Percentiles rank a stretch among this genome's conserved stretches.
Conservation (phyloP, 345 rosid species). For the Eucalyptus marginata region DNA sequence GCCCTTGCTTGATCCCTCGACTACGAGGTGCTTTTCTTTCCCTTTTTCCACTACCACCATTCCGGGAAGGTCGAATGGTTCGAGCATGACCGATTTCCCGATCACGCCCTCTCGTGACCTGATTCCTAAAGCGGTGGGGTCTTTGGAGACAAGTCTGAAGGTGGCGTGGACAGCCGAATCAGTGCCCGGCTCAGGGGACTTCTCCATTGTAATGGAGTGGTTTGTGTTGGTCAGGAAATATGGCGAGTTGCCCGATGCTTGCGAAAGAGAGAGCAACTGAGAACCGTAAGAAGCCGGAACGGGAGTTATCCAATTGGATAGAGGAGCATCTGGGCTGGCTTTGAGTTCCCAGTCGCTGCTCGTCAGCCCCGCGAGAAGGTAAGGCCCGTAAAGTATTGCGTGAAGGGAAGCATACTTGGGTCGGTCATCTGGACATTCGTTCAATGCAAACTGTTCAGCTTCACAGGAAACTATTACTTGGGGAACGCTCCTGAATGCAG, state of each 20-base stretch:
- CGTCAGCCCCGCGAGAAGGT: constrained; percentile 63
- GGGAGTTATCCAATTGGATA: constrained; percentile 50
- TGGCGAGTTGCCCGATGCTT: constrained; percentile 22
- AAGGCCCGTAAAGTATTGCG: constrained; percentile 87
- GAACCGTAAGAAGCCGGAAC: constrained; percentile 37
- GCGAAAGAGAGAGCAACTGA: constrained; percentile 54
- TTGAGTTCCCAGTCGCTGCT: constrained; percentile 60
- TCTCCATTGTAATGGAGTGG: constrained; percentile 51
- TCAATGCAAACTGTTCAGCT: not conserved
- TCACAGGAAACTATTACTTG: not conserved
- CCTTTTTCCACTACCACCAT: constrained; percentile 40
- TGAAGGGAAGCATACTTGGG: constrained; percentile 58
- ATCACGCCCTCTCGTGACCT: constrained; percentile 11
- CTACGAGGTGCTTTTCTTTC: constrained; percentile 11
- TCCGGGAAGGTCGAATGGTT: constrained; percentile 77
- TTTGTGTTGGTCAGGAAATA: constrained; percentile 51
- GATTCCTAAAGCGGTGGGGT: not conserved
- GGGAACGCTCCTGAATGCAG: not conserved
- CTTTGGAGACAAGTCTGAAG: constrained; percentile 42
- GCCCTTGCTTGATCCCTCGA: constrained; percentile 12
- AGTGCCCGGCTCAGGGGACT: constrained; percentile 40
- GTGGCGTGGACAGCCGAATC: constrained; percentile 49
- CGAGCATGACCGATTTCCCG: constrained; percentile 53
- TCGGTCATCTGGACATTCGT: constrained; percentile 52
- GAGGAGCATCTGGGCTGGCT: constrained; percentile 19